Conservation (phyloP, 371 early-diverging fungal species). For the Lichtheimia ramosa region DNA sequence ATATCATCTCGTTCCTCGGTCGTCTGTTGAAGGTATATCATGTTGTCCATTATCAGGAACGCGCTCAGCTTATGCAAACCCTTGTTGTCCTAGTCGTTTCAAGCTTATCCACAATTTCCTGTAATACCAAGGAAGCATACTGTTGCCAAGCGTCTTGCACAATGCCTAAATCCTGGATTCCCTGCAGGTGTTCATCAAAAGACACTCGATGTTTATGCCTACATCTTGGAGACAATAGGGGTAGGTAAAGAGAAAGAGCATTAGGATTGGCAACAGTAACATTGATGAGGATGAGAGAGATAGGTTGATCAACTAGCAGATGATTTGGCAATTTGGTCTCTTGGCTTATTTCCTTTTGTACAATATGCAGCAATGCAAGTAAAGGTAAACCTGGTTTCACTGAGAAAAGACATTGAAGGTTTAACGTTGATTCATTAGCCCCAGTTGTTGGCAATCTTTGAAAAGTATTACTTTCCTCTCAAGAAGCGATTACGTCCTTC, state of each 20-base stretch:
- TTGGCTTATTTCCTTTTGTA: constrained; percentile 91
- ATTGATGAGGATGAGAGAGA: background rate
- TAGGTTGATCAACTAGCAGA: constrained; percentile 74
- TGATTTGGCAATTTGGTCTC: constrained; percentile 86
- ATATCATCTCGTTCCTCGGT: constrained; percentile 89
- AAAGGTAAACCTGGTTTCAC: constrained; percentile 56
- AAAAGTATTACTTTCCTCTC: constrained; percentile 74
- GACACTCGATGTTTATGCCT: constrained; percentile 88
- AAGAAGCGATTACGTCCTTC: constrained; percentile 68
- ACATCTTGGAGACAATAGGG: constrained; percentile 85
- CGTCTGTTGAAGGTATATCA: constrained; percentile 73
- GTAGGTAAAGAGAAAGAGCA: constrained; percentile 36
- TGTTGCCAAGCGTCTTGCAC: constrained; percentile 94
- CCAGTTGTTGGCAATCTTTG: constrained; percentile 75
- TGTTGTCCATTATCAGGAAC: background rate
- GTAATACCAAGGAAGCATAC: constrained; percentile 84
- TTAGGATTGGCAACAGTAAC: background rate
- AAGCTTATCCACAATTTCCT: constrained; percentile 75
- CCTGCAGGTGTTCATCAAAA: constrained; percentile 99
- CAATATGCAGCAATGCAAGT: constrained; percentile 83
- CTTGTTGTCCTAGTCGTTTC: constrained; percentile 61
- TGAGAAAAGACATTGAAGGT: background rate
- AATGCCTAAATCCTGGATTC: constrained; percentile 97
- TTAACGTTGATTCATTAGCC: constrained; percentile 48
- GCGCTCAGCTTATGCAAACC: background rate